phyloP scores from a whole-genome alignment of 805 yeast genomes.

The Pichia ethanolica region DNA sequence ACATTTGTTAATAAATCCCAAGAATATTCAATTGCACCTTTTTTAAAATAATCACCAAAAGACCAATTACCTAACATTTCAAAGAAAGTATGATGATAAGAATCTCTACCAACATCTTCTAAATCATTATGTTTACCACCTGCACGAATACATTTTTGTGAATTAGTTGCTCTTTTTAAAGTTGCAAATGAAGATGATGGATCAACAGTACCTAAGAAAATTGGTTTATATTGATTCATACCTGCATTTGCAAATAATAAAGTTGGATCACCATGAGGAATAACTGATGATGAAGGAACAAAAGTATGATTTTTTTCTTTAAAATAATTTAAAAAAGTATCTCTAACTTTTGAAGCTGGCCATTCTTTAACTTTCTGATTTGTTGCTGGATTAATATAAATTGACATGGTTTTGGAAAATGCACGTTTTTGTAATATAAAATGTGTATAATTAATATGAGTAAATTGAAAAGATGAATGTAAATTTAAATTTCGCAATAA shows the following conservation, averaged over 20 bases:
- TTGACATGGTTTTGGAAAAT: slow-evolving; percentile 4
- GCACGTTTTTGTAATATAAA: not conserved
- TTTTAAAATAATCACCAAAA: slow-evolving; percentile 96
- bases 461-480: not conserved
- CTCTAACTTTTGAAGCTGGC: slow-evolving; percentile 53
- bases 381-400: slow-evolving; percentile 9
- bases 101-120: slow-evolving; percentile 97
- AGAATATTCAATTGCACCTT: slow-evolving; percentile 80
- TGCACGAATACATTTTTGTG: slow-evolving; percentile 98
- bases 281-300: slow-evolving; percentile 89
- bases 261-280: slow-evolving; percentile 98
- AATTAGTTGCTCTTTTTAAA: slow-evolving; percentile 85
- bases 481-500: not conserved
- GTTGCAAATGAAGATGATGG: slow-evolving; percentile 83
- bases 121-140: slow-evolving; percentile 98
- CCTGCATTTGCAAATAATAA: slow-evolving; percentile 96
- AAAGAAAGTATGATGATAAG: slow-evolving; percentile 96
- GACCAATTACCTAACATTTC: slow-evolving; percentile 99
- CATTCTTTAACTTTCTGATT: slow-evolving; percentile 26
- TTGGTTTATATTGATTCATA: slow-evolving; percentile 98
- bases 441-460: not conserved
- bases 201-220: slow-evolving; percentile 94
- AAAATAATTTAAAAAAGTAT: slow-evolving; percentile 80
- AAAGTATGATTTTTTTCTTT: slow-evolving; percentile 61
- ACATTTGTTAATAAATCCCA: slow-evolving; percentile 89